These are phyloP conservation scores for Penicillium psychrofluorescens DNA, from an alignment of 495 filamentous ascomycete species.

Conservation along the genomic window DNA sequence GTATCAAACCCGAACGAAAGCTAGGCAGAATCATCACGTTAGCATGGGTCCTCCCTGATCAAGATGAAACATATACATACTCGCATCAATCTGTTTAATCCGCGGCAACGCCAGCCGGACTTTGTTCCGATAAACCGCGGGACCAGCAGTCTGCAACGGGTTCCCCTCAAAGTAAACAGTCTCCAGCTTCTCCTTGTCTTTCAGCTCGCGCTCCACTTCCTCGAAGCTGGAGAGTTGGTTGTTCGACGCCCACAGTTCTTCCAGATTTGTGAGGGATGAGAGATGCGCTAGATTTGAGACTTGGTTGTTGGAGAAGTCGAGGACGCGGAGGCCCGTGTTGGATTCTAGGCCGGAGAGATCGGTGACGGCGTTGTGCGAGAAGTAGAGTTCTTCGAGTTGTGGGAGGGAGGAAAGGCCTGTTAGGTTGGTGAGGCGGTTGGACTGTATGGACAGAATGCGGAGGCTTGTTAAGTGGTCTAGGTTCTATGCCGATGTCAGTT, in stretches of 20 bases:
- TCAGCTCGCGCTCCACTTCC: constrained; percentile 76
- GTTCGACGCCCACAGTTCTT: constrained; percentile 93
- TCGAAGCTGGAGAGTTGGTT: constrained; percentile 72
- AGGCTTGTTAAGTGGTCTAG: constrained; percentile 69
- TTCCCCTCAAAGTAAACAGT: constrained; percentile 99
- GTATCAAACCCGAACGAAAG: constrained; percentile 1
- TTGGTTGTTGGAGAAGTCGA: constrained; percentile 90
- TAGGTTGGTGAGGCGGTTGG: constrained; percentile 83
- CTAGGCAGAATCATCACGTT: background rate
- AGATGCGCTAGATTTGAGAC: constrained; percentile 68
- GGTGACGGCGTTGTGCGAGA: constrained; percentile 92
- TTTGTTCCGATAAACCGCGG: constrained; percentile 87
- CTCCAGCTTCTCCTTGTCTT: constrained; percentile 67
- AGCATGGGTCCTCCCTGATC: background rate
- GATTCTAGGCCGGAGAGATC: constrained; percentile 66
- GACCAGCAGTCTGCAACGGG: constrained; percentile 69
- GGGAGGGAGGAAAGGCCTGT: constrained; percentile 62
- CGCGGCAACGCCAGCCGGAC: constrained; percentile 79
- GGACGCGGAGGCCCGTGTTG: constrained; percentile 61
- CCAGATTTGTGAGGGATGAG: constrained; percentile 58
- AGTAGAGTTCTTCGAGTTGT: constrained; percentile 91
- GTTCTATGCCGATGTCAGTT: constrained; percentile 29
- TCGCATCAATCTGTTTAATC: constrained; percentile 90
- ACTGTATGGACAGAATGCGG: constrained; percentile 90
- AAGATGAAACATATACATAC: constrained; percentile 50